phyloP scores from a whole-genome alignment of 148 eudicot species.

The Cornus kousa region DNA sequence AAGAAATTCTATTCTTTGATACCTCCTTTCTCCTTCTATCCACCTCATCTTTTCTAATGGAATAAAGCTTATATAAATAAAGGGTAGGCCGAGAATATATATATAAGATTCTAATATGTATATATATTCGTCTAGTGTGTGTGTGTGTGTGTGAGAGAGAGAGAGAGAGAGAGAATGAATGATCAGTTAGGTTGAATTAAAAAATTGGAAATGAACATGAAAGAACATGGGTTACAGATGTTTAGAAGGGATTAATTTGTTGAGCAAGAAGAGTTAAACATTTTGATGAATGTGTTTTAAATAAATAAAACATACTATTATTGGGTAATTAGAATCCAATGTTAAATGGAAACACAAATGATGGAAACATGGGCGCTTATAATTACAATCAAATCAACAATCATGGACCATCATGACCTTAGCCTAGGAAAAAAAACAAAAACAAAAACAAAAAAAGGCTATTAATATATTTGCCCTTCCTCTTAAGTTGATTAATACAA shows the following conservation, averaged over 20 bases:
- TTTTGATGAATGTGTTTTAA: not conserved
- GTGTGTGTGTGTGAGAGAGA: not conserved
- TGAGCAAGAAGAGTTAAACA: not conserved
- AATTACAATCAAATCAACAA: not conserved
- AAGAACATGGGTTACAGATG: not conserved
- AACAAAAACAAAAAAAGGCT: too few species aligned
- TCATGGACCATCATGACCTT: not conserved
- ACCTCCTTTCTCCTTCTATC: conserved; percentile 24
- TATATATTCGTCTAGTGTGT: too few species aligned
- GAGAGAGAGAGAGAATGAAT: not conserved
- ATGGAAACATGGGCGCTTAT: too few species aligned
- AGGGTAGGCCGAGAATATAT: conserved; percentile 2
- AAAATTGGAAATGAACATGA: not conserved
- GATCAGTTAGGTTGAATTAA: not conserved
- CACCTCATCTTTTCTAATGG: conserved; percentile 28
- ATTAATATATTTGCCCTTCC: too few species aligned
- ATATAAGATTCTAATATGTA: not conserved
- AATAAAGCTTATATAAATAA: conserved; percentile 24
- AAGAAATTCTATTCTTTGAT: conserved; percentile 43
- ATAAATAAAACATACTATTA: too few species aligned
- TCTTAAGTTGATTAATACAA: too few species aligned
- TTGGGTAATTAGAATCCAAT: not conserved
- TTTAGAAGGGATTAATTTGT: too few species aligned
- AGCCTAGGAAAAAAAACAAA: too few species aligned
- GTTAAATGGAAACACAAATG: not conserved